A percentile compares a stretch with the other conserved stretches of the same genome.
Evolutionary conservation across 352 stramenopile genomes (phyloP).

Genomic region (Pythium vanterpoolii): DNA sequence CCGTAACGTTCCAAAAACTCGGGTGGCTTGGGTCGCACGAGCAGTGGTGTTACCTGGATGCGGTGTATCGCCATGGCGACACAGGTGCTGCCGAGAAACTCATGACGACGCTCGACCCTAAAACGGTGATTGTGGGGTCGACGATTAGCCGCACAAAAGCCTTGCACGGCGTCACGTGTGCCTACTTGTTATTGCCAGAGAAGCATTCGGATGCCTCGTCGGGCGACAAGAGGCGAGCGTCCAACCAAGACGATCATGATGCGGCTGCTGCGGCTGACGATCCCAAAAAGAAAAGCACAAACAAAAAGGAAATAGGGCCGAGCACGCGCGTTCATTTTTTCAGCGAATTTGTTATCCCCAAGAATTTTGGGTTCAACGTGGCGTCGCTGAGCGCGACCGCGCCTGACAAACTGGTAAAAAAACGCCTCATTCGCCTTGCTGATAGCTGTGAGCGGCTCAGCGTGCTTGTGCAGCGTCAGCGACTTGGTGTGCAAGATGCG

Average conservation of each 20-base stretch:
- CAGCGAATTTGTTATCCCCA: conserved; percentile 5
- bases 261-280: neutral
- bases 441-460: conserved; percentile 24
- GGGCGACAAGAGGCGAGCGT: neutral
- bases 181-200: conserved; percentile 12
- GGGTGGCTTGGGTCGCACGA: conserved; percentile 8
- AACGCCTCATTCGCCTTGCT: conserved; percentile 15
- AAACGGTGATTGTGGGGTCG: neutral
- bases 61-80: conserved; percentile 2
- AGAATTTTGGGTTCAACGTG: neutral
- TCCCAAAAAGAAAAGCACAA: neutral
- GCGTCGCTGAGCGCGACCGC: neutral
- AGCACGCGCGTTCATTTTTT: conserved; percentile 17
- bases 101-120: conserved; percentile 14
- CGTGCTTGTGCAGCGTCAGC: conserved; percentile 45
- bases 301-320: neutral
- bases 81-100: conserved; percentile 7
- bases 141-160: conserved; percentile 1
- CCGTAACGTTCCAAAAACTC: conserved; percentile 12
- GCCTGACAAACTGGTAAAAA: conserved; percentile 12
- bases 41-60: conserved; percentile 24
- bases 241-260: conserved; percentile 2
- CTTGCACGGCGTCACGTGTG: conserved; percentile 12
- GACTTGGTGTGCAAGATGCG: conserved; percentile 53
- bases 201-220: neutral